A percentile compares a stretch with the other conserved stretches of the same genome.
Evolutionary conservation across 176 grass and related monocot species (phyloP).

Genomic region (Puccinellia tenuiflora): DNA sequence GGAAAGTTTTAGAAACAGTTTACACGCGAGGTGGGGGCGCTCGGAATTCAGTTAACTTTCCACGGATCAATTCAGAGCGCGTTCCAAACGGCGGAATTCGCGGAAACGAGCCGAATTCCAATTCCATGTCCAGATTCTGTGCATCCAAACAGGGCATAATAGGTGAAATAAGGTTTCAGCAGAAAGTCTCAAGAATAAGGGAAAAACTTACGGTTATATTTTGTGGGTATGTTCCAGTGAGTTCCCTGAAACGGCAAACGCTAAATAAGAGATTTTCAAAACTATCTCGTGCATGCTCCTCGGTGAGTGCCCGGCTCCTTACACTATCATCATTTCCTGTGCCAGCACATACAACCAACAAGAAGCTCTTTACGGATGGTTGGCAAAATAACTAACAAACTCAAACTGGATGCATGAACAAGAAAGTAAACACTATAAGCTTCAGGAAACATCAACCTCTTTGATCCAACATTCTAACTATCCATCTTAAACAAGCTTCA

Average conservation of each 20-base stretch:
- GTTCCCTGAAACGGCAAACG: conserved; percentile 89
- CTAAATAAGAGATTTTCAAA: conserved; percentile 98
- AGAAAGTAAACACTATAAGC: neutral
- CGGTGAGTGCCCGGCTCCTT: conserved; percentile 69
- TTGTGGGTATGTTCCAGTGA: conserved; percentile 79
- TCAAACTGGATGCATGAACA: neutral
- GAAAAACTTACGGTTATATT: conserved; percentile 79
- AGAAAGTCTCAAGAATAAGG: conserved; percentile 4
- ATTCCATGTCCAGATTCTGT: too few species aligned
- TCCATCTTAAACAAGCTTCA: neutral
- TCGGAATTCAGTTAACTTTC: too few species aligned
- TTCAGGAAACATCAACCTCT: neutral
- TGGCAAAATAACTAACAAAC: neutral
- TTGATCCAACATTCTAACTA: neutral
- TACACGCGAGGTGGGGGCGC: too few species aligned
- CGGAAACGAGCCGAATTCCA: too few species aligned
- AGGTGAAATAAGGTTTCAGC: neutral
- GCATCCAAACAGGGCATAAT: too few species aligned
- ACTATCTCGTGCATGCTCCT: conserved; percentile 95
- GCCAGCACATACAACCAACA: too few species aligned
- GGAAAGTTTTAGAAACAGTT: too few species aligned
- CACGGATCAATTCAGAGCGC: too few species aligned
- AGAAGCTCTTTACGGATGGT: neutral
- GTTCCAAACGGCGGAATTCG: too few species aligned
- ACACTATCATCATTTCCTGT: conserved; percentile 78